Evolutionary conservation across 2,329 filamentous ascomycete species (phyloP).

Genomic region (Xylaria sp.): DNA sequence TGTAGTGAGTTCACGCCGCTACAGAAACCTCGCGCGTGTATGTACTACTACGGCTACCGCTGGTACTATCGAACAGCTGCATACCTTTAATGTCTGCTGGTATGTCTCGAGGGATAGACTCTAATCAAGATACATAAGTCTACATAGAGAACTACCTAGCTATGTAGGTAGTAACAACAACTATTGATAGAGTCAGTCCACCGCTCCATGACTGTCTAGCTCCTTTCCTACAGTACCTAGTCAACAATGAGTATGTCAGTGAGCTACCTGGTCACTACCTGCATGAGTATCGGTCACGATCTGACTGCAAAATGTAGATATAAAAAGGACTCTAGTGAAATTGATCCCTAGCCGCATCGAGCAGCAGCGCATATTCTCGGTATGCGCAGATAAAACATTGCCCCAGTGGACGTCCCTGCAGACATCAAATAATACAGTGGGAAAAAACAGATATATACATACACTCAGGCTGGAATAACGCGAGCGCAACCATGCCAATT

Average conservation of each 20-base stretch:
- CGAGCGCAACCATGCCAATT: slow-evolving; percentile 17
- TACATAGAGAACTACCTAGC: too few relatives aligned
- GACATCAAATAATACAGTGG: neutral
- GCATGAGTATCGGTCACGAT: neutral
- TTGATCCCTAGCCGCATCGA: neutral
- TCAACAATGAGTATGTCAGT: neutral
- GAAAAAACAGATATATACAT: slow-evolving; percentile 15
- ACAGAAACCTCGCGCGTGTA: neutral
- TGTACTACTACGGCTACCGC: neutral
- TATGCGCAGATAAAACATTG: neutral
- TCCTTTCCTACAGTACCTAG: neutral
- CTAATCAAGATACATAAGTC: neutral
- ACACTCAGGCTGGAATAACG: slow-evolving; percentile 12
- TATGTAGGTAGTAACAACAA: too few relatives aligned
- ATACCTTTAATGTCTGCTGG: neutral
- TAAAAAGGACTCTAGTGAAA: neutral
- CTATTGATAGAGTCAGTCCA: too few relatives aligned
- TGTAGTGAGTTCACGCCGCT: neutral
- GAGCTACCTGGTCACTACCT: neutral
- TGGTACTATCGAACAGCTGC: neutral
- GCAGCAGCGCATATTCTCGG: neutral
- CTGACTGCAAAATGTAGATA: neutral
- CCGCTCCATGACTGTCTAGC: too few relatives aligned
- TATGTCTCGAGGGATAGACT: neutral
- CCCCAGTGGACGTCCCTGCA: neutral